Conservation (phyloP, 345 rosid genomes). For the Camelina laxa region DNA sequence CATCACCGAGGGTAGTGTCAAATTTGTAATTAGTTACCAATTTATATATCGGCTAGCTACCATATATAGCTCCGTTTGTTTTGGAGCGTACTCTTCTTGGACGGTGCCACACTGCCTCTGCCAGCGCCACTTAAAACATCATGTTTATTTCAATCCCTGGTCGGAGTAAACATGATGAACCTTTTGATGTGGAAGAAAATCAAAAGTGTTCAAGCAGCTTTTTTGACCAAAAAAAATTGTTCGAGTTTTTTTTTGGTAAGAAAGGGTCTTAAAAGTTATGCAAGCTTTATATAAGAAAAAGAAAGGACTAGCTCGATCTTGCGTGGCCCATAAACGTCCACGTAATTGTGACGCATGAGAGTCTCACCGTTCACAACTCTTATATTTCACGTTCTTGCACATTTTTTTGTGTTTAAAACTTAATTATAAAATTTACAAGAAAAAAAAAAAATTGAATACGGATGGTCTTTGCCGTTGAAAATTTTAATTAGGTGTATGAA, state of each 20-base stretch:
- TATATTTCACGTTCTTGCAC: neutral
- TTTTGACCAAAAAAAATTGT: too few relatives aligned
- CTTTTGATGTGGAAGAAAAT: too few relatives aligned
- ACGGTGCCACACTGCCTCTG: neutral
- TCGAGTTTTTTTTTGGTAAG: too few relatives aligned
- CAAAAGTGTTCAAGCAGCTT: too few relatives aligned
- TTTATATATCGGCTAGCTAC: neutral
- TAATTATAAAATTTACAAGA: neutral
- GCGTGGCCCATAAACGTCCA: slow-evolving; percentile 13
- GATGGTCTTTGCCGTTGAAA: neutral
- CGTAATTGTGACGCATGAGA: slow-evolving; percentile 3
- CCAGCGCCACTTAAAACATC: neutral
- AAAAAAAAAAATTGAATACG: neutral
- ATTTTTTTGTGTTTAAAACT: neutral
- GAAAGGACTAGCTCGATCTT: neutral
- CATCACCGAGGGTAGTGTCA: neutral
- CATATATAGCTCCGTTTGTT: neutral
- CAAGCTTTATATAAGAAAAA: neutral
- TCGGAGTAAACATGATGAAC: too few relatives aligned
- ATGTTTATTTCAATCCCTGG: neutral
- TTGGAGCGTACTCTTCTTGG: neutral
- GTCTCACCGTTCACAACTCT: slow-evolving; percentile 21
- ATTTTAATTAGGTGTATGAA: slow-evolving; percentile 3
- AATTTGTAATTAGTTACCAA: neutral
- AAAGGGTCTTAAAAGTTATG: neutral